Conservation (phyloP, 805 yeast genomes). For the Saccharomyces eubayanus region DNA sequence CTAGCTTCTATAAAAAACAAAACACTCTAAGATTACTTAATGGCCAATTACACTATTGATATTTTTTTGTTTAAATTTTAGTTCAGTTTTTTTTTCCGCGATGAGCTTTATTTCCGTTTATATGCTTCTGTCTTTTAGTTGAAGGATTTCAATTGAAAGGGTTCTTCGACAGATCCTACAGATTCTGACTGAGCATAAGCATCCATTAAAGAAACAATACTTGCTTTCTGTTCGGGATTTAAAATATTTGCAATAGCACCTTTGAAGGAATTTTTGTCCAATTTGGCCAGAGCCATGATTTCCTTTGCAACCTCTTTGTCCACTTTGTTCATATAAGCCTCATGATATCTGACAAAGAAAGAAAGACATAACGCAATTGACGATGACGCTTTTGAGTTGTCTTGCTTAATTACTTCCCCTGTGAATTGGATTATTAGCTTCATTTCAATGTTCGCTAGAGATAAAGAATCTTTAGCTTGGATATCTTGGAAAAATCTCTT, state of each 20-base stretch:
- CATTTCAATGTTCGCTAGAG: conserved; percentile 3
- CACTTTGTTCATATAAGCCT: conserved; percentile 16
- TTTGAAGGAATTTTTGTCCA: conserved; percentile 43
- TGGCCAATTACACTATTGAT: conserved; percentile 15
- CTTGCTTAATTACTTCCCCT: conserved; percentile 29
- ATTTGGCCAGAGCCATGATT: conserved; percentile 39
- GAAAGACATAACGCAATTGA: conserved; percentile 19
- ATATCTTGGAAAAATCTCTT: conserved; percentile 36
- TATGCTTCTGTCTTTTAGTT: conserved; percentile 23
- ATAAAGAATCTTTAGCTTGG: neutral
- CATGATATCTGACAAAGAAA: conserved; percentile 34
- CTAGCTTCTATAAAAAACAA: neutral
- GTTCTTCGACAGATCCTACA: neutral
- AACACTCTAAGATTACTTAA: neutral
- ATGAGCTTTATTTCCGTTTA: conserved; percentile 21
- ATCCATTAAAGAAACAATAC: conserved; percentile 5
- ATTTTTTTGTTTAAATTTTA: conserved; percentile 19
- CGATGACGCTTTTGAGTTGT: conserved; percentile 1
- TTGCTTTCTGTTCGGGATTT: conserved; percentile 31
- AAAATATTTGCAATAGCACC: conserved; percentile 34
- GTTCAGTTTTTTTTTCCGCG: conserved; percentile 11
- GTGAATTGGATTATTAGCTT: conserved; percentile 35
- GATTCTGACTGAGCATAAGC: conserved; percentile 16
- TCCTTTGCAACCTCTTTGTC: conserved; percentile 39
- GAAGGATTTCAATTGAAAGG: conserved; percentile 3